phyloP scores from a whole-genome alignment of 805 yeast species.

The Wilhelminamyces savonicus region DNA sequence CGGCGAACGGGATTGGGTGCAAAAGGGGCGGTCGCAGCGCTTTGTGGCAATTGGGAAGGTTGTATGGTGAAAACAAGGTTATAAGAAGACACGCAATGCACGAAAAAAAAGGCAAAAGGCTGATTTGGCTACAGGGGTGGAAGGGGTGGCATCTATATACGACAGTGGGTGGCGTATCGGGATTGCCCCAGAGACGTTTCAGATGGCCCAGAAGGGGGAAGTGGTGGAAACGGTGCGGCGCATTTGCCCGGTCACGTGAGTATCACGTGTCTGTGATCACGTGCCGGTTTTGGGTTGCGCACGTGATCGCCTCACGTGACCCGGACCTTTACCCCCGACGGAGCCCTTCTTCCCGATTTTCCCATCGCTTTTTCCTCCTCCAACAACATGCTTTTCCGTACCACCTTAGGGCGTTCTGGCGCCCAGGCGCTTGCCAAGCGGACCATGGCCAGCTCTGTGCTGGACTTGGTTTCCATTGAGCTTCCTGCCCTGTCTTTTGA shows the following conservation, averaged over 20 bases:
- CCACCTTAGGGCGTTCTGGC: constrained; percentile 10
- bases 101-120: no score
- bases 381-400: constrained; percentile 10
- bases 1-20: no score
- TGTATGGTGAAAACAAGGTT: no score
- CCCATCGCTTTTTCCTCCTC: constrained; percentile 2
- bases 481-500: constrained; percentile 81
- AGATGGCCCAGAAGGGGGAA: no score
- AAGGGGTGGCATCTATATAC: no score
- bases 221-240: not conserved
- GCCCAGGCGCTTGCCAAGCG: constrained; percentile 7
- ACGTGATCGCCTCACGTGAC: constrained; percentile 3
- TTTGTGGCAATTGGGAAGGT: no score
- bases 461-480: constrained; percentile 42
- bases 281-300: constrained; percentile 4
- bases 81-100: no score
- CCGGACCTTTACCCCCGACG: constrained; percentile 17
- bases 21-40: no score
- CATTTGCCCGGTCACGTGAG: constrained; percentile 1
- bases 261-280: constrained; percentile 6
- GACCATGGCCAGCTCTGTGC: constrained; percentile 27
- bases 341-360: constrained; percentile 14
- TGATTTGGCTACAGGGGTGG: no score
- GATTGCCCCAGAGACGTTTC: no score
- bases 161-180: no score